Evolutionary conservation across 2,329 filamentous ascomycete species (phyloP).

Genomic region (Chaetomium olivaceum): DNA sequence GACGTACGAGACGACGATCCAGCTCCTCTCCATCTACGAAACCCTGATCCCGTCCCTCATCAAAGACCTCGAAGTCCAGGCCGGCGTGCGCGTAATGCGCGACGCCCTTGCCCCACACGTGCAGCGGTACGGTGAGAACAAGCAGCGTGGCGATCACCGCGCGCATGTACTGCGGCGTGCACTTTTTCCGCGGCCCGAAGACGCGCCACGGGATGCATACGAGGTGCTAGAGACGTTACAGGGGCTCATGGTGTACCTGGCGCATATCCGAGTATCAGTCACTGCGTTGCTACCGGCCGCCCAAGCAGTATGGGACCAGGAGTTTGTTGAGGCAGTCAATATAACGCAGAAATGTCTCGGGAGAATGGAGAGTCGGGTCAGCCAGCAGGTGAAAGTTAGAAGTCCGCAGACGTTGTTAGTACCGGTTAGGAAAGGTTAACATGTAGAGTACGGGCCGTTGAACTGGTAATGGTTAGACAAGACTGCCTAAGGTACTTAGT

Average conservation of each 20-base stretch:
- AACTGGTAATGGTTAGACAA: too few relatives aligned
- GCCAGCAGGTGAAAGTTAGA: slow-evolving; percentile 39
- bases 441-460: too few relatives aligned
- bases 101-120: slow-evolving; percentile 32
- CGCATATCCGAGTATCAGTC: slow-evolving; percentile 37
- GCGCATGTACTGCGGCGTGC: slow-evolving; percentile 33
- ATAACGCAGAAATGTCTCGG: slow-evolving; percentile 29
- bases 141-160: slow-evolving; percentile 29
- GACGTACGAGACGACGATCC: slow-evolving; percentile 34
- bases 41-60: slow-evolving; percentile 34
- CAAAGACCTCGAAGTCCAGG: slow-evolving; percentile 37
- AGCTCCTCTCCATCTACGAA: slow-evolving; percentile 34
- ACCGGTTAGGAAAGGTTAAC: slow-evolving; percentile 25
- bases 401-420: slow-evolving; percentile 41
- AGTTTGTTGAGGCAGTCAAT: slow-evolving; percentile 36
- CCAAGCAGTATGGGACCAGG: slow-evolving; percentile 40
- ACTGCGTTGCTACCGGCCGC: slow-evolving; percentile 37
- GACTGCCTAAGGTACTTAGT: too few relatives aligned
- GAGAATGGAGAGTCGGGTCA: slow-evolving; percentile 39
- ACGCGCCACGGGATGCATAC: slow-evolving; percentile 21
- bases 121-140: slow-evolving; percentile 35
- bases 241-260: slow-evolving; percentile 38
- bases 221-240: slow-evolving; percentile 37
- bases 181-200: slow-evolving; percentile 33
- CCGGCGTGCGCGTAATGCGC: slow-evolving; percentile 35